A percentile compares a stretch with the other conserved stretches of the same genome.
Evolutionary conservation across 352 stramenopile species (phyloP).

Genomic region (Phytophthora sansomeana): DNA sequence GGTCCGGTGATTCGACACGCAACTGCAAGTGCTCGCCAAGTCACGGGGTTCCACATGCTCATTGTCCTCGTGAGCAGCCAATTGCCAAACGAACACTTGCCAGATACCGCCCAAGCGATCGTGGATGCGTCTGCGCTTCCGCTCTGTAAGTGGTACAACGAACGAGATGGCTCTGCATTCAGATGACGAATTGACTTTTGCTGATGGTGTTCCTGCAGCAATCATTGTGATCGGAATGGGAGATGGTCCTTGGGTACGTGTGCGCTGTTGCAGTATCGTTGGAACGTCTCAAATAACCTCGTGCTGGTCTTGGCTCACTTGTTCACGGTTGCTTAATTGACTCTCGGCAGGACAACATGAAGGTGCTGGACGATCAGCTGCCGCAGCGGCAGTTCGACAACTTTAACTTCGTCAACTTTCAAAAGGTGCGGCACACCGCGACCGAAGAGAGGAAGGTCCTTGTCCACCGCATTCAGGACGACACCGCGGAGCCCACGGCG

Average conservation of each 20-base stretch:
- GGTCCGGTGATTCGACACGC: conserved; percentile 72
- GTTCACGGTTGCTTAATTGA: conserved; percentile 18
- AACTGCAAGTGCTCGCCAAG: conserved; percentile 49
- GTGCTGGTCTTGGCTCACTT: conserved; percentile 15
- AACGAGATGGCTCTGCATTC: background rate
- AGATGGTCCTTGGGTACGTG: conserved; percentile 55
- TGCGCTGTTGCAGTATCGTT: no score
- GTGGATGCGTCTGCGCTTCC: conserved; percentile 70
- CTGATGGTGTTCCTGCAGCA: conserved; percentile 18
- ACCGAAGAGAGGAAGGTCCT: conserved; percentile 38
- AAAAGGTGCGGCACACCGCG: conserved; percentile 68
- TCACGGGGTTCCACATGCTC: conserved; percentile 79
- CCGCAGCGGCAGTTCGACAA: conserved; percentile 79
- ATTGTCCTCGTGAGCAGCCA: conserved; percentile 68
- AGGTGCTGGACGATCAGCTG: conserved; percentile 77
- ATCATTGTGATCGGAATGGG: conserved; percentile 67
- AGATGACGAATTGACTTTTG: conserved; percentile 3
- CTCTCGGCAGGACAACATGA: conserved; percentile 69
- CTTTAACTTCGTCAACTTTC: conserved; percentile 87
- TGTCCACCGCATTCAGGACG: conserved; percentile 29
- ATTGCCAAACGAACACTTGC: conserved; percentile 66
- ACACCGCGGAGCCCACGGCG: conserved; percentile 22
- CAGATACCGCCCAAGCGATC: conserved; percentile 66
- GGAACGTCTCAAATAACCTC: no score
- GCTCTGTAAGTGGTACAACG: conserved; percentile 69